phyloP scores from a whole-genome alignment of 257 asterid genomes.

The Rauvolfia tetraphylla region DNA sequence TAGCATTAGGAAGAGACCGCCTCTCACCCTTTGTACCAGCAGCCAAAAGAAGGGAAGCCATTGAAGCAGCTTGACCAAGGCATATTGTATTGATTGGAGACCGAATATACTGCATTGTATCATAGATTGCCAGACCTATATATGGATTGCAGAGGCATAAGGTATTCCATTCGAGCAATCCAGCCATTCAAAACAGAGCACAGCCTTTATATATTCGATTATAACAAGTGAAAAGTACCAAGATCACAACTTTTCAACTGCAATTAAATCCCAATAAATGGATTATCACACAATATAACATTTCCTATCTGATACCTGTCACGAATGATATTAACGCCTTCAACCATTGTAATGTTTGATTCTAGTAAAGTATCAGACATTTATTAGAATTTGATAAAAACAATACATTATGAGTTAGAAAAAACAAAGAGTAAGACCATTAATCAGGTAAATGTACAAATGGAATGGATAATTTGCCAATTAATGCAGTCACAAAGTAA shows the following conservation, averaged over 20 bases:
- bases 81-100: constrained; percentile 87
- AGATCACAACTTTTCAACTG: neutral
- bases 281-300: neutral
- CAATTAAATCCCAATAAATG: neutral
- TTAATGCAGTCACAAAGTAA: neutral
- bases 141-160: neutral
- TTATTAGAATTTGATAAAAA: neutral
- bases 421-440: neutral
- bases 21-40: constrained; percentile 97
- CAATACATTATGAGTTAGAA: neutral
- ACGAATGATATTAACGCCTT: neutral
- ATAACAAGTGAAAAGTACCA: neutral
- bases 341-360: neutral
- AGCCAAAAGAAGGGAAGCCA: constrained; percentile 94
- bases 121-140: constrained; percentile 92
- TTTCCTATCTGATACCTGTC: neutral
- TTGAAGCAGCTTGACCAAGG: constrained; percentile 95
- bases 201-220: neutral
- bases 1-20: constrained; percentile 81
- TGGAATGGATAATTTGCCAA: neutral
- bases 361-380: neutral
- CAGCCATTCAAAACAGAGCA: neutral
- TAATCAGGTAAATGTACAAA: neutral
- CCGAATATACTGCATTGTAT: constrained; percentile 90
- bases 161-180: neutral